Percentiles rank a stretch among this genome's conserved stretches.
phyloP scores from a whole-genome alignment of 2,329 filamentous ascomycete genomes.

The Nigrospora osmanthi region DNA sequence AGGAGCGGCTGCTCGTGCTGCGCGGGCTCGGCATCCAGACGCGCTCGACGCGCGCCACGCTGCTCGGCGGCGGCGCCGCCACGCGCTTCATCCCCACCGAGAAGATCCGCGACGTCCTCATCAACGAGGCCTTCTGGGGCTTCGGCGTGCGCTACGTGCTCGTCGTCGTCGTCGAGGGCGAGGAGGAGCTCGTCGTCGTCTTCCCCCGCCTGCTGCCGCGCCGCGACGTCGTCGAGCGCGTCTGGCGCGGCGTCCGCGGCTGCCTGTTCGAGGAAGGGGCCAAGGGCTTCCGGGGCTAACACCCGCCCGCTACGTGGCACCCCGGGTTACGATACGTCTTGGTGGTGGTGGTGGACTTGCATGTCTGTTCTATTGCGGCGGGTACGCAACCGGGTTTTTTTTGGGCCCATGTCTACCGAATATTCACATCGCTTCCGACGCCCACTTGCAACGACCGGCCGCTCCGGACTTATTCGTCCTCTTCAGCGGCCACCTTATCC shows the following conservation, averaged over 20 bases:
- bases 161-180: slow-evolving; percentile 81
- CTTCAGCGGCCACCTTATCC: no score
- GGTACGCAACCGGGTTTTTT: no score
- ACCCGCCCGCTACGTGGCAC: no score
- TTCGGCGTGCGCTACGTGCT: slow-evolving; percentile 89
- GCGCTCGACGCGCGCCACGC: slow-evolving; percentile 56
- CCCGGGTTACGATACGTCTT: no score
- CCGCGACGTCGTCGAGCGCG: slow-evolving; percentile 69
- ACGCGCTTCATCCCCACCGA: slow-evolving; percentile 75
- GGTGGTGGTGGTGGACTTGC: no score
- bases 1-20: slow-evolving; percentile 84
- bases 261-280: slow-evolving; percentile 63
- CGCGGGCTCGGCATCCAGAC: slow-evolving; percentile 89
- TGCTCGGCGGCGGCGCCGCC: slow-evolving; percentile 28
- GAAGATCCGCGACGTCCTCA: slow-evolving; percentile 85
- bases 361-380: no score
- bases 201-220: slow-evolving; percentile 77
- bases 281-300: no score
- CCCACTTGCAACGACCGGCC: no score
- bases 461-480: no score
- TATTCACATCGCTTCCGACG: no score
- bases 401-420: no score
- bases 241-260: slow-evolving; percentile 78
- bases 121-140: slow-evolving; percentile 90
- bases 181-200: slow-evolving; percentile 86